Percentiles rank a stretch among this genome's conserved stretches.
phyloP scores from a whole-genome alignment of 768 basidiomycete genomes.

The Austroboletus festivus region DNA sequence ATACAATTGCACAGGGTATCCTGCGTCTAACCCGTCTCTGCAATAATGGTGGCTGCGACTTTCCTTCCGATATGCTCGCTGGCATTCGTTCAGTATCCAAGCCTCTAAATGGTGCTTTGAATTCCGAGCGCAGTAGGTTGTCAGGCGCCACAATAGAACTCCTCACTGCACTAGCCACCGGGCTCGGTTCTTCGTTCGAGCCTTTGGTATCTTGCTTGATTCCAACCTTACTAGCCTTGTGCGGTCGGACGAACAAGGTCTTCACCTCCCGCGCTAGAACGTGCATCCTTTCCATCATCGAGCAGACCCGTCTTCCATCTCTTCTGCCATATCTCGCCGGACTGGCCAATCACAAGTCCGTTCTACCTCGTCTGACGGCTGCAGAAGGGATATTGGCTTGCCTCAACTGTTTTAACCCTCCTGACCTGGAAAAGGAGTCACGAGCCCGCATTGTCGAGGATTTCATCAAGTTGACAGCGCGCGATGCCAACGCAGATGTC shows the following conservation, averaged over 20 bases:
- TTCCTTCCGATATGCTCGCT: slow-evolving; percentile 47
- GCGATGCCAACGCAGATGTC: slow-evolving; percentile 74
- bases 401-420: slow-evolving; percentile 74
- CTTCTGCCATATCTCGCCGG: slow-evolving; percentile 61
- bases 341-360: slow-evolving; percentile 62
- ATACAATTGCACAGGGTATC: slow-evolving; percentile 54
- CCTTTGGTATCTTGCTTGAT: slow-evolving; percentile 63
- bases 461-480: slow-evolving; percentile 62
- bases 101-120: slow-evolving; percentile 55
- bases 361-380: slow-evolving; percentile 58
- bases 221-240: slow-evolving; percentile 64
- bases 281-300: slow-evolving; percentile 59
- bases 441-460: slow-evolving; percentile 65
- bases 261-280: slow-evolving; percentile 62
- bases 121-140: slow-evolving; percentile 71
- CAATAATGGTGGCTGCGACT: slow-evolving; percentile 51
- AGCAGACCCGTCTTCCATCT: slow-evolving; percentile 62
- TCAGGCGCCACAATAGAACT: slow-evolving; percentile 67
- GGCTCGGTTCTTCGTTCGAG: slow-evolving; percentile 62
- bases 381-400: slow-evolving; percentile 64
- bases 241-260: slow-evolving; percentile 76
- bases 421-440: slow-evolving; percentile 69
- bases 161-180: slow-evolving; percentile 49
- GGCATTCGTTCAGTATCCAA: slow-evolving; percentile 51
- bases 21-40: slow-evolving; percentile 45